Conservation (phyloP, 345 rosid species). For the Dimocarpus longan region DNA sequence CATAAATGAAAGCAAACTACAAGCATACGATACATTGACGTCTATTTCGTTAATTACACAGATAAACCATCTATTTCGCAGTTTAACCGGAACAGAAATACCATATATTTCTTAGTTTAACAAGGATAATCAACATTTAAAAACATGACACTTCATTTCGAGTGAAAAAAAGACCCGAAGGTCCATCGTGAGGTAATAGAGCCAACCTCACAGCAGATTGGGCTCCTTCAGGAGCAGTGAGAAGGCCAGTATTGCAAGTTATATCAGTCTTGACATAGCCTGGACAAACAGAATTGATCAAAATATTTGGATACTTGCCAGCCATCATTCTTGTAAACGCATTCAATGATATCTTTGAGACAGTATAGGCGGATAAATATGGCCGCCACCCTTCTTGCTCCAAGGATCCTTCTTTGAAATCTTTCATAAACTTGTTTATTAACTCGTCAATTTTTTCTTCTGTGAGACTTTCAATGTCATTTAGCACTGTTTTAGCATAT, state of each 20-base stretch:
- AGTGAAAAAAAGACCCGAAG: conserved; percentile 39
- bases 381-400: conserved; percentile 39
- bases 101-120: no score
- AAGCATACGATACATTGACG: no score
- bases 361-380: conserved; percentile 23
- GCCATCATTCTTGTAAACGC: conserved; percentile 45
- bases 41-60: not conserved
- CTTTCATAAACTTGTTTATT: conserved; percentile 24
- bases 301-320: conserved; percentile 24
- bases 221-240: conserved; percentile 38
- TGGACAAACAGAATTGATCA: conserved; percentile 39
- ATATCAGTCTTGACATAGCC: conserved; percentile 42
- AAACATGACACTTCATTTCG: conserved; percentile 7
- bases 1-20: no score
- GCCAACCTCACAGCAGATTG: conserved; percentile 33
- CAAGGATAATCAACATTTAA: not conserved
- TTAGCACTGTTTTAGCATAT: conserved; percentile 31
- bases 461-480: conserved; percentile 25
- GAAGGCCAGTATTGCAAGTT: conserved; percentile 24
- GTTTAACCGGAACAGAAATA: no score
- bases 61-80: no score
- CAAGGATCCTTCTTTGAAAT: conserved; percentile 34
- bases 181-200: conserved; percentile 31
- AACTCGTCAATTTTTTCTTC: conserved; percentile 41
- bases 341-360: conserved; percentile 38